Base-by-base conservation (phyloP, 108 stramenopile species). In the Pseudonitzschia multiseries region DNA sequence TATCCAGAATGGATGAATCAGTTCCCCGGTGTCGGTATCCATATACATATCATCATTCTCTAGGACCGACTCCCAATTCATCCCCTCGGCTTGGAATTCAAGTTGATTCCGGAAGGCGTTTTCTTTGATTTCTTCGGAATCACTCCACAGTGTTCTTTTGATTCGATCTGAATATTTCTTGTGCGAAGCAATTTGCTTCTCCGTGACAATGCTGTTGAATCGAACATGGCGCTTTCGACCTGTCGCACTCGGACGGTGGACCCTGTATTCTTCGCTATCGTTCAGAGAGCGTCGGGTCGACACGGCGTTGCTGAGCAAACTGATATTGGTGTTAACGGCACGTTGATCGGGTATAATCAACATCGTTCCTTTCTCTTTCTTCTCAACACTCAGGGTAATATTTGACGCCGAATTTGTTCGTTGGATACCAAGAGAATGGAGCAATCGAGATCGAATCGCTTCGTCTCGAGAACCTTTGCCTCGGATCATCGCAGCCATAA, bases 21-120 rank as follows among this genome's bases (percentile, higher is more conserved):
- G 68, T 54, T 84, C 84, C 26, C 81, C 76, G 0, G 83, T 64
- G 9, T 53, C 41, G 14, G 72, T 68, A 72, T 69, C 79, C 41
- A 86, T 43, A 62, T 82, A 89, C 91, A 92, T 92, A 20, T 88
- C 78, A 21, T 91, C 91, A 56, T 92, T 90, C 48, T 94, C 93
- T 56, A 88, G 54, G 8, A 87, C 87, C 17, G 71, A 80, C 42
- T 85, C 61, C 87, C 86, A 88, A 61, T 91, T 81, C 82, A 86
- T 87, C 0, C 90, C 93, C 70, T 94, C 93, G 3, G 79, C 65
- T 20, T 80, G 83, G 68, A 86, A 93, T 61, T 93, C 93, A 2
- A 83, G 17, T 43, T 78, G 82, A 68, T 91, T 93, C 8, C 88
- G 68, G 48, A 79, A 62, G n/a, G 83, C 88, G 62, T 84, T 89